Evolutionary conservation across 495 filamentous ascomycete species (phyloP), one percentile per base, ranked within the genome.

Genomic region (Podospora bellae-mahoneyi): DNA sequence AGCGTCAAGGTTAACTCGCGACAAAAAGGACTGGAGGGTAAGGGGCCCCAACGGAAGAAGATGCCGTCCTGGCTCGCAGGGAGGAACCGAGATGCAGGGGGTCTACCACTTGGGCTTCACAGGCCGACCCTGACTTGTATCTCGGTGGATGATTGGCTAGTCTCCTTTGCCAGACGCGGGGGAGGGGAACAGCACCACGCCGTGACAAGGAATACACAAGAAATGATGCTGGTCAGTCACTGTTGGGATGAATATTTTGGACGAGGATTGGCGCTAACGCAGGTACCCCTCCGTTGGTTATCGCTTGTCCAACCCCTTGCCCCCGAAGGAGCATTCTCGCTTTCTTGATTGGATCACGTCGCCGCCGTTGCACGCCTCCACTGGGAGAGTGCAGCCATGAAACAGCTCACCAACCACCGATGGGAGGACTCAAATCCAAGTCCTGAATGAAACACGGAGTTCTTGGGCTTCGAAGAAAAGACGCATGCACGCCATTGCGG

Each of bases 331-430:
- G 23, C 55, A 26, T 26, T 58, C 18, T 58, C 19, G 10, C 23
- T 58, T 53, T 64, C 62, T 48, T 44, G 53, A 44, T 23, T 26
- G 62, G 32, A 44, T 32, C 32, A 64, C 16, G 16, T 13, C 23
- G 16, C 55, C n/a, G 23, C 23, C n/a, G 32, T 32, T 65, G 62
- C 15, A 65, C 18, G 64, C 53, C 18, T 60, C 64, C 53, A 34
- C n/a, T 23, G 19, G 19, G 64, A 66, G 55, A 60, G 60, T 66
- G 48, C 19, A 16, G 19, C 65, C 28, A 16, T 62, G 65, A 67
- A 67, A 67, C 65, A 67, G 30, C 19, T 20, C 65, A 67, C 58
- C 57, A 30, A 62, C 58, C 48, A 62, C 58, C 15, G 65, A 58
- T 32, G 34, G 34, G 65, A 67, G 56, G 60, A 67, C 53, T 55